A percentile compares a stretch with the other conserved stretches of the same genome.
Conservation (phyloP, 2,329 filamentous ascomycete genomes). For the Rhexocercosporidium sp. region DNA sequence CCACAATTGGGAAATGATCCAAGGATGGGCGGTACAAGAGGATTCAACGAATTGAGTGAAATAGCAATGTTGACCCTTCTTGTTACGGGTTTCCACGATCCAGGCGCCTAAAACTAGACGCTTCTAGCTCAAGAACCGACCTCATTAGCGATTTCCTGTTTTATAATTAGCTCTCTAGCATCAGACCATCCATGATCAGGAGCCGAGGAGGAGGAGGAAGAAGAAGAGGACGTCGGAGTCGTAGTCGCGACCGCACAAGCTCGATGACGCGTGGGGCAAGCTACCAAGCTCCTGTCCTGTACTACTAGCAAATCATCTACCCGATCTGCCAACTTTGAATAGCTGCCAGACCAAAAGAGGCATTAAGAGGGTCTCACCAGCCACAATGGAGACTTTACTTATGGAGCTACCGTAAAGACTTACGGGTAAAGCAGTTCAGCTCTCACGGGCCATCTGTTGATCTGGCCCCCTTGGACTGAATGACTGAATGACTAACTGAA, state of each 20-base stretch:
- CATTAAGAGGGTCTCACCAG: slow-evolving; percentile 13
- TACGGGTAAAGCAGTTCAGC: no score
- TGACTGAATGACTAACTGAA: no score
- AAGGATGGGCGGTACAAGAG: neutral
- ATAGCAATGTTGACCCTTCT: neutral
- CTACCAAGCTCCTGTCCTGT: neutral
- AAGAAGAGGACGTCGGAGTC: neutral
- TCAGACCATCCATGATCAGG: neutral
- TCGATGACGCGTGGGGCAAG: slow-evolving; percentile 21
- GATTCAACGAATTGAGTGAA: neutral
- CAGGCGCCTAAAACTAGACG: neutral
- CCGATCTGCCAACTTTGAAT: slow-evolving; percentile 23
- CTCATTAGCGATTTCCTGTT: slow-evolving; percentile 1
- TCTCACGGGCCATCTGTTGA: slow-evolving; percentile 9
- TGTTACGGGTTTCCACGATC: neutral
- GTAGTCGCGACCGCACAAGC: neutral
- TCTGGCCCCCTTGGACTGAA: neutral
- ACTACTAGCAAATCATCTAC: neutral
- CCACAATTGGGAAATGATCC: neutral
- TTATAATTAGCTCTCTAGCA: neutral
- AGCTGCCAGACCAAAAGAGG: neutral
- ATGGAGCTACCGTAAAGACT: no score
- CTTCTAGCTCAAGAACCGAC: neutral
- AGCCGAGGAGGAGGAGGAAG: neutral
- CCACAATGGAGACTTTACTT: slow-evolving; percentile 2